These are phyloP conservation scores for Pythium phragmitis DNA, from an alignment of 352 stramenopile genomes.

Conservation along the genomic window DNA sequence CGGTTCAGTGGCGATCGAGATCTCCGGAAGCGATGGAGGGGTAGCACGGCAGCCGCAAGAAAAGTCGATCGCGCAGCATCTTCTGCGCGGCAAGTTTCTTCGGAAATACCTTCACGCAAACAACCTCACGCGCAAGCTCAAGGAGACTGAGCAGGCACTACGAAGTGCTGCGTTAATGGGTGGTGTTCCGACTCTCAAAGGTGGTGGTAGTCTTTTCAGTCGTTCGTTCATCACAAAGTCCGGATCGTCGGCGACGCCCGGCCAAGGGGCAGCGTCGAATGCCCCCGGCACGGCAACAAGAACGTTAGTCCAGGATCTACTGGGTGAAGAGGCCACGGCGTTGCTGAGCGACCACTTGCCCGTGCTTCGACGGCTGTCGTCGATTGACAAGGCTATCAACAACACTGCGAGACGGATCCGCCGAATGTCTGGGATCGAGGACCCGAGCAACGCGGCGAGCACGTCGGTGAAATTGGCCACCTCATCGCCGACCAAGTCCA, in stretches of 20 bases:
- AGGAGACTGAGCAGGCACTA: slow-evolving; percentile 56
- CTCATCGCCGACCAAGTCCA: neutral
- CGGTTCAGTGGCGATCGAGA: slow-evolving; percentile 36
- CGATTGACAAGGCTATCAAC: slow-evolving; percentile 65
- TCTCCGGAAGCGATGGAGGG: slow-evolving; percentile 27
- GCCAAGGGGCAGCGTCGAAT: neutral
- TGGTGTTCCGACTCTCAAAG: slow-evolving; percentile 20
- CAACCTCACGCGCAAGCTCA: slow-evolving; percentile 63
- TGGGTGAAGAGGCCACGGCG: slow-evolving; percentile 21
- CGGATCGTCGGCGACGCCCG: neutral
- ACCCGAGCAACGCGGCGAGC: neutral
- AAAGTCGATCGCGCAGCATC: slow-evolving; percentile 56
- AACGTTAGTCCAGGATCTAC: slow-evolving; percentile 14
- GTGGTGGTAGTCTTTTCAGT: slow-evolving; percentile 17
- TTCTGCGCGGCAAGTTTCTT: slow-evolving; percentile 56
- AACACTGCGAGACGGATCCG: slow-evolving; percentile 61
- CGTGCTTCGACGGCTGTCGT: slow-evolving; percentile 43
- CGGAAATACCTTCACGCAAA: slow-evolving; percentile 67
- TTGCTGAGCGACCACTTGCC: slow-evolving; percentile 24
- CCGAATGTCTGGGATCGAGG: slow-evolving; percentile 38
- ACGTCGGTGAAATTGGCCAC: neutral
- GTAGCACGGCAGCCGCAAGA: slow-evolving; percentile 30
- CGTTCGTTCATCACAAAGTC: slow-evolving; percentile 26
- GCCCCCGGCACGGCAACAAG: neutral
- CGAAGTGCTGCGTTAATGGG: slow-evolving; percentile 33